These are phyloP conservation scores for Polychytrium aggregatum DNA, from an alignment of 192 early-diverging fungal species.

Conservation along the genomic window DNA sequence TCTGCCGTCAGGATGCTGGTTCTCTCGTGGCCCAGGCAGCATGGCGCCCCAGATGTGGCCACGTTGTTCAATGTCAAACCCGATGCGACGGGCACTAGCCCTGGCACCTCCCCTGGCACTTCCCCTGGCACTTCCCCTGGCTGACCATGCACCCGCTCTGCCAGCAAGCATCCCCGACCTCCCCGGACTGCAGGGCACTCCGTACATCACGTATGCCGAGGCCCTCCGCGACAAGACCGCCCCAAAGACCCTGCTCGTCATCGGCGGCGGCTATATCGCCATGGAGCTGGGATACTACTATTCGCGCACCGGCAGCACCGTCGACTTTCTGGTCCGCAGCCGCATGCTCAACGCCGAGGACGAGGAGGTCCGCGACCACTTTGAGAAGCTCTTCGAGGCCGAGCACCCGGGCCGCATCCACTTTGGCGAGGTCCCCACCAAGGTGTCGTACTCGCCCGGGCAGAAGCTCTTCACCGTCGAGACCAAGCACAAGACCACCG, in stretches of 20 bases:
- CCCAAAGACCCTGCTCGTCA: slow-evolving; percentile 17
- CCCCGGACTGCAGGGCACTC: slow-evolving; percentile 22
- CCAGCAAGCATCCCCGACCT: slow-evolving; percentile 15
- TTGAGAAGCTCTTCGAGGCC: slow-evolving; percentile 10
- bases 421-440: neutral
- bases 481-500: neutral
- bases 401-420: slow-evolving; percentile 7
- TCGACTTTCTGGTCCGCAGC: slow-evolving; percentile 23
- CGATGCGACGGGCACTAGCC: too few relatives aligned
- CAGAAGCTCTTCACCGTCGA: slow-evolving; percentile 1
- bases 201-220: slow-evolving; percentile 18
- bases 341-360: slow-evolving; percentile 20
- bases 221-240: slow-evolving; percentile 9
- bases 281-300: slow-evolving; percentile 23
- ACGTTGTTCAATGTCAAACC: too few relatives aligned
- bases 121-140: too few relatives aligned
- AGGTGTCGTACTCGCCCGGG: neutral
- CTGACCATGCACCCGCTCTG: too few relatives aligned
- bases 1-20: too few relatives aligned
- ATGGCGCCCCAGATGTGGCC: too few relatives aligned
- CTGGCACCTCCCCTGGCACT: too few relatives aligned
- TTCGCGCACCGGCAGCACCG: slow-evolving; percentile 13
- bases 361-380: slow-evolving; percentile 14
- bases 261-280: slow-evolving; percentile 30
- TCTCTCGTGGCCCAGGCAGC: too few relatives aligned